Evolutionary conservation across 2,329 filamentous ascomycete species (phyloP).

Genomic region (Cladophialophora immunda): DNA sequence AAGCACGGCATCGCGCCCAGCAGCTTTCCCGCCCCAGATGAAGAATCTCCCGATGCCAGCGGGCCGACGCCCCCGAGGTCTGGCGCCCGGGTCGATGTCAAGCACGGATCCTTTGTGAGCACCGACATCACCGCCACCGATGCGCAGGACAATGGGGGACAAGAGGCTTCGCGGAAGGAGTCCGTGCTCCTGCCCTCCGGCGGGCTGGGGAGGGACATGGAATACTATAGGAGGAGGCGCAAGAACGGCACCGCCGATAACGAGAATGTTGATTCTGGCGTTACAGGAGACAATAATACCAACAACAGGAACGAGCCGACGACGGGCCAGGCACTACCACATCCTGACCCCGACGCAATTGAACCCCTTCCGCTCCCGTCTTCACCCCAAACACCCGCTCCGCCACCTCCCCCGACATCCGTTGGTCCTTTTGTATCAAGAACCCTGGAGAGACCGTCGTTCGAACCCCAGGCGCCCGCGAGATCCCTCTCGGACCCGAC

Average conservation of each 20-base stretch:
- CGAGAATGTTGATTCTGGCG: neutral
- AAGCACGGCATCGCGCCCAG: conserved; percentile 15
- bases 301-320: neutral
- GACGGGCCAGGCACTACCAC: neutral
- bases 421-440: neutral
- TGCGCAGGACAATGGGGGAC: neutral
- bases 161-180: neutral
- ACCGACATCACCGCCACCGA: conserved; percentile 12
- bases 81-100: neutral
- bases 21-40: conserved; percentile 12
- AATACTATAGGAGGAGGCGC: conserved; percentile 2
- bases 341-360: conserved; percentile 7
- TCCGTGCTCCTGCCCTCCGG: conserved; percentile 4
- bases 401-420: neutral
- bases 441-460: neutral
- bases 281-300: neutral
- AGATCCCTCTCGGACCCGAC: conserved; percentile 12
- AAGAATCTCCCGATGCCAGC: conserved; percentile 13
- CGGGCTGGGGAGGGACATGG: conserved; percentile 10
- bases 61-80: conserved; percentile 1
- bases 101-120: conserved; percentile 14
- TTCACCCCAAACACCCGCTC: neutral
- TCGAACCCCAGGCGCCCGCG: conserved; percentile 6
- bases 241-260: neutral
- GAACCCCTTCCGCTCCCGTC: neutral